Conservation (phyloP, 2,329 filamentous ascomycete genomes). For the Pyrenochaeta sp. region DNA sequence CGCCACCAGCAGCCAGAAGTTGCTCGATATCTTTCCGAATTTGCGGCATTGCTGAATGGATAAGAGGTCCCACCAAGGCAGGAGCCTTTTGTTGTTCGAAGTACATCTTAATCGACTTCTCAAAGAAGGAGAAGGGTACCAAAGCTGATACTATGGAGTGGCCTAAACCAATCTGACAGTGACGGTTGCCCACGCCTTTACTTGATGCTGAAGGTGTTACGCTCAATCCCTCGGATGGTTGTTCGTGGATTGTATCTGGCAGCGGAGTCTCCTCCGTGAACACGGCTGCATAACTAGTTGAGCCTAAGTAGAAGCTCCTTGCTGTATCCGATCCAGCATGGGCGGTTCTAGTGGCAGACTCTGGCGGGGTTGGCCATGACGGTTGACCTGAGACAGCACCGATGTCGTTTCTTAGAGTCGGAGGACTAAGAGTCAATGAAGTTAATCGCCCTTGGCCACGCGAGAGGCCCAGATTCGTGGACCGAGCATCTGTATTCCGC, state of each 20-base stretch:
- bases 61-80: slow-evolving; percentile 36
- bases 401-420: slow-evolving; percentile 36
- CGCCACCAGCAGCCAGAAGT: slow-evolving; percentile 23
- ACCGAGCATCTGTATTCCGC: slow-evolving; percentile 27
- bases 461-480: slow-evolving; percentile 15
- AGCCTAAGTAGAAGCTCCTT: slow-evolving; percentile 43
- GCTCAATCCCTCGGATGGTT: slow-evolving; percentile 33
- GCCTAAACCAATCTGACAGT: slow-evolving; percentile 39
- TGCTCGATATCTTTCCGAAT: slow-evolving; percentile 39
- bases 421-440: slow-evolving; percentile 35
- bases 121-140: slow-evolving; percentile 38
- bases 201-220: slow-evolving; percentile 27
- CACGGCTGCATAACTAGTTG: slow-evolving; percentile 46
- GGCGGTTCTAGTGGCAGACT: slow-evolving; percentile 29
- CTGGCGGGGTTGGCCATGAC: slow-evolving; percentile 41
- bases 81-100: slow-evolving; percentile 36
- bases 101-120: slow-evolving; percentile 35
- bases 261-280: slow-evolving; percentile 42
- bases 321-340: slow-evolving; percentile 29
- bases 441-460: slow-evolving; percentile 27
- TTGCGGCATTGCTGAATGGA: slow-evolving; percentile 41
- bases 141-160: slow-evolving; percentile 38
- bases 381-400: slow-evolving; percentile 14
- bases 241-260: slow-evolving; percentile 39
- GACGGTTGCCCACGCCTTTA: slow-evolving; percentile 29